A percentile compares a stretch with the other conserved stretches of the same genome.
Conservation (phyloP, 2,329 filamentous ascomycete species). For the Alternaria ethzedia region DNA sequence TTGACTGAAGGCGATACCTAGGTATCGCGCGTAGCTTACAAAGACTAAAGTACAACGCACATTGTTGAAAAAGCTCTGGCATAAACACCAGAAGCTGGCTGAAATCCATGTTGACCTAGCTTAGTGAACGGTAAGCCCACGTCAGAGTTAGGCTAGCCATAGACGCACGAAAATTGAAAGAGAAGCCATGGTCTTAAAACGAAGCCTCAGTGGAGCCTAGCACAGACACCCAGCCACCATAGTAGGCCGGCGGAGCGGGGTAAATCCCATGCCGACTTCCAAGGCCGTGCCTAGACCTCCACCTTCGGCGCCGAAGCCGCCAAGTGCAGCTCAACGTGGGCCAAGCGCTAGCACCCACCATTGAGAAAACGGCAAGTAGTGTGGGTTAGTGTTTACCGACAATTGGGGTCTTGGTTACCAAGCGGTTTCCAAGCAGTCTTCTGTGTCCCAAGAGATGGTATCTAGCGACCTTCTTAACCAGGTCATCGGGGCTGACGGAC, state of each 20-base stretch:
- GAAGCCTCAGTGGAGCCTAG: not conserved
- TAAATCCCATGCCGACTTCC: not conserved
- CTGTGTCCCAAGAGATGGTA: conserved; percentile 1
- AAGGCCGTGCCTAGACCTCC: conserved; percentile 14
- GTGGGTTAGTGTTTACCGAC: conserved; percentile 4
- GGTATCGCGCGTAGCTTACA: not conserved
- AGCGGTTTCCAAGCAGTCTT: not conserved
- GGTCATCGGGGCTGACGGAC: not conserved
- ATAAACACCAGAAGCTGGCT: not conserved
- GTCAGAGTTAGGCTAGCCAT: not conserved
- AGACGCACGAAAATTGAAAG: not conserved
- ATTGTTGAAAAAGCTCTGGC: not conserved
- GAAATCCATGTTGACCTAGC: not conserved
- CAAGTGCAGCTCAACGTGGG: conserved; percentile 24
- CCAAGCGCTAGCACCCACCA: conserved; percentile 18
- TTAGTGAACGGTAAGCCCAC: not conserved
- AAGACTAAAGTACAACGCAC: not conserved
- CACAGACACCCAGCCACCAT: not conserved
- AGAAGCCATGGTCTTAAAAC: not conserved
- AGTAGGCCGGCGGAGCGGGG: conserved; percentile 11
- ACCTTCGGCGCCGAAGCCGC: conserved; percentile 10
- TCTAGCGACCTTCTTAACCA: conserved; percentile 17
- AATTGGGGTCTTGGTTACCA: conserved; percentile 5
- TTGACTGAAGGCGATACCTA: not conserved
- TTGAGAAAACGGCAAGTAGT: not conserved